Conservation (phyloP, 441 rosid species). For the Rhodomyrtus psidioides region DNA sequence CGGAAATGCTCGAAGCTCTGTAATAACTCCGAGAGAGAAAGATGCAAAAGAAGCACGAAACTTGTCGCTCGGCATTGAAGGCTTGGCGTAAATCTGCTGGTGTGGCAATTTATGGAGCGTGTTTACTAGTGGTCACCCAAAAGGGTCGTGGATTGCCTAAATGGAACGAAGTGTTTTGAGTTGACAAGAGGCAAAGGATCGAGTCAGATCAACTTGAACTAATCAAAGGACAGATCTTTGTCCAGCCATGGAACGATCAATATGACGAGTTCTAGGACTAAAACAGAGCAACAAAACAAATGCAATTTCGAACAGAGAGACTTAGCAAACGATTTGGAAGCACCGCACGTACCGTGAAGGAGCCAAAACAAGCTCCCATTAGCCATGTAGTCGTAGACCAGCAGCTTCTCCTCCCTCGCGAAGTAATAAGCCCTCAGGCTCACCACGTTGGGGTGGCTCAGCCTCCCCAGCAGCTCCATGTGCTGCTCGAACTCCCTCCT, state of each 20-base stretch:
- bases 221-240: background rate
- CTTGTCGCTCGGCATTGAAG: background rate
- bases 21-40: background rate
- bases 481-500: conserved; percentile 54
- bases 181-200: background rate
- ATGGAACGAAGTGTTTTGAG: background rate
- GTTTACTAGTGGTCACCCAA: background rate
- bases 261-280: background rate
- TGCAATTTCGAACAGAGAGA: background rate
- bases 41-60: background rate
- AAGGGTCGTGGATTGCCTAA: background rate
- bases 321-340: background rate
- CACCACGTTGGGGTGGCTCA: conserved; percentile 44
- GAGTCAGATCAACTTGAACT: background rate
- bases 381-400: conserved; percentile 61
- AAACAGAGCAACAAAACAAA: background rate
- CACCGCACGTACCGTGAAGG: conserved; percentile 48
- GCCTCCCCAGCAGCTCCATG: conserved; percentile 57
- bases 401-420: conserved; percentile 64
- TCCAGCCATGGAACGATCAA: background rate
- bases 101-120: background rate
- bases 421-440: conserved; percentile 54
- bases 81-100: background rate
- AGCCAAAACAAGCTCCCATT: conserved; percentile 67
- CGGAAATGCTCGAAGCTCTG: background rate